Base-by-base conservation (phyloP, 495 filamentous ascomycete genomes). In the Hypoxylon fuscum region DNA sequence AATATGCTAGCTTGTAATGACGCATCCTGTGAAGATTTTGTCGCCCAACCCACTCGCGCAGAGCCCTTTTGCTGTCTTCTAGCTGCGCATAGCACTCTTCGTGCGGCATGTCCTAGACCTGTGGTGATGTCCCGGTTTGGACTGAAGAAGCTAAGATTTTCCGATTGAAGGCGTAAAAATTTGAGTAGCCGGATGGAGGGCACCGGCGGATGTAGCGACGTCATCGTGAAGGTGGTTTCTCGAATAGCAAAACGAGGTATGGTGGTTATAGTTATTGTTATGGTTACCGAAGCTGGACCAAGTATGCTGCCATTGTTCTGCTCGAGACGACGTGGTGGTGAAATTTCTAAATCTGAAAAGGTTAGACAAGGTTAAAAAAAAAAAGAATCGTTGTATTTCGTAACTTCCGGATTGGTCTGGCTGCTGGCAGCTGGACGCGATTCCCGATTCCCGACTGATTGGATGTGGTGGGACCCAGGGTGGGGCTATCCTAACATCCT, bases 101-200 rank as follows among this genome's bases (percentile, higher is more conserved):
- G 60, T 17, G 57, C 20, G 9, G 42, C 38, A 9, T 49, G 72
- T 50, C 57, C 66, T 37, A 57, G 31, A 29, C 45, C 64, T 61
- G 45, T 55, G 50, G 59, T 72, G 51, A 55, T 37, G 52, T 72
- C 73, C 52, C 79, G 69, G 61, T 76, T 80, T 10, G 75, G 66
- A 22, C 69, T 78, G 74, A 85, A 82, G 62, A 81, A 82, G 52
- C 72, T 77, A 11, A 76, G 49, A 42, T 74, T 75, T 49, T 86
- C 83, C 20, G 84, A 81, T 70, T 90, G 87, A 29, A 77, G 78
- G 46, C 81, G 82, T 34, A 91, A 76, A 55, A 87, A 90, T 31
- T 80, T 83, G 56, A 91, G 76, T 7, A 89, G 76, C 27, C 78
- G 76, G 38, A 78, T 70, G 29, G 87, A 90, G 18, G 88, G 88